A percentile compares a stretch with the other conserved stretches of the same genome.
These are phyloP conservation scores for Candida gigantensis DNA, from an alignment of 1,139 yeast species.

Conservation along the genomic window DNA sequence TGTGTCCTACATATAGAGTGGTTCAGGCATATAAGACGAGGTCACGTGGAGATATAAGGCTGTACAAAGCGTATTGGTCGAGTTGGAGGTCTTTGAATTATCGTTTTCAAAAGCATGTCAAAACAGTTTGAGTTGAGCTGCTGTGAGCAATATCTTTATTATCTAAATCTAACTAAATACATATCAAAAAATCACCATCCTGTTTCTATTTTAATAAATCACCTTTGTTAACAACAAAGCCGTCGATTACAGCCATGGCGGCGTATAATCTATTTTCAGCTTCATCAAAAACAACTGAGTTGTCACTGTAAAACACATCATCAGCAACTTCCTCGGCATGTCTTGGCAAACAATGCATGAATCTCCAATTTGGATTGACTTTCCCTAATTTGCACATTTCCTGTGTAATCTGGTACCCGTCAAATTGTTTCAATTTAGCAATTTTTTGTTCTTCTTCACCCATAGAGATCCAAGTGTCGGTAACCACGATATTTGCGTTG, in stretches of 20 bases:
- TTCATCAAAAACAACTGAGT: constrained; percentile 87
- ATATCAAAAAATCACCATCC: not conserved
- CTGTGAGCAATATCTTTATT: no score
- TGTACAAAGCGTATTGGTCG: no score
- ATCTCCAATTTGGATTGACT: constrained; percentile 73
- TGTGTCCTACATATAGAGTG: no score
- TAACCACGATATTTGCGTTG: constrained; percentile 79
- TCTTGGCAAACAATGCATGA: constrained; percentile 97
- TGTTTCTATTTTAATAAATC: constrained; percentile 35
- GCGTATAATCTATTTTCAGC: constrained; percentile 96
- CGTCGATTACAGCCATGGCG: constrained; percentile 91
- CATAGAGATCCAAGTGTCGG: constrained; percentile 99
- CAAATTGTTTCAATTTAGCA: constrained; percentile 73
- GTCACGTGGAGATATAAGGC: no score
- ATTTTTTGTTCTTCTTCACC: constrained; percentile 86
- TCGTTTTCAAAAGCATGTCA: no score
- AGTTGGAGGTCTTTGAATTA: no score
- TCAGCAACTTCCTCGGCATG: constrained; percentile 92
- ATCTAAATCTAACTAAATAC: no score
- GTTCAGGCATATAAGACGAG: no score
- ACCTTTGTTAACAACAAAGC: constrained; percentile 83
- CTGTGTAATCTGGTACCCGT: constrained; percentile 79
- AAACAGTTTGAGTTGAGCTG: no score
- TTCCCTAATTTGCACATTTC: constrained; percentile 57
- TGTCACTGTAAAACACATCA: constrained; percentile 82